Percentiles rank a stretch among this genome's conserved stretches.
Conservation (phyloP, 345 rosid genomes). For the Erysimum cheiranthoides region DNA sequence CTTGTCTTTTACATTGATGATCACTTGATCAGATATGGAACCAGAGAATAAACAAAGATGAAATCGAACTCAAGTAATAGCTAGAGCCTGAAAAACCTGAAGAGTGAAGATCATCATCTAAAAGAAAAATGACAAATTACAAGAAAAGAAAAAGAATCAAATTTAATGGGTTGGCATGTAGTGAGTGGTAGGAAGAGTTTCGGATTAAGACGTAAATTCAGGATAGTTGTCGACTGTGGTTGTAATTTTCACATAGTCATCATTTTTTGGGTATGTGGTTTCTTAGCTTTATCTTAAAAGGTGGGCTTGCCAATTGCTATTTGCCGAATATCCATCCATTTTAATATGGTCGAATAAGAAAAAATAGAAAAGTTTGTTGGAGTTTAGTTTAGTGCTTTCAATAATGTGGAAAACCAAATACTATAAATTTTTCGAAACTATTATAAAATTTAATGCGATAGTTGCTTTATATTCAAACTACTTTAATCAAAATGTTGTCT, state of each 20-base stretch:
- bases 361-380: neutral
- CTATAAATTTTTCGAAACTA: neutral
- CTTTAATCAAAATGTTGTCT: too few species aligned
- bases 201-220: neutral
- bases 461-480: too few species aligned
- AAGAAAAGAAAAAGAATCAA: too few species aligned
- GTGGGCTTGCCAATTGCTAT: neutral
- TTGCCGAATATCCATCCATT: neutral
- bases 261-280: constrained; percentile 1
- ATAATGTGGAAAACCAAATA: neutral
- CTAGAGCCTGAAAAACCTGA: neutral
- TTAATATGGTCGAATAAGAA: neutral
- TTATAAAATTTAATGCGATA: too few species aligned
- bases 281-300: neutral
- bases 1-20: constrained; percentile 19
- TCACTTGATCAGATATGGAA: neutral
- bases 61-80: neutral
- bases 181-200: neutral
- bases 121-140: neutral
- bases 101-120: constrained; percentile 2
- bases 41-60: neutral
- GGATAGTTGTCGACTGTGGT: neutral
- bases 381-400: neutral
- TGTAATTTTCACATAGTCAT: neutral
- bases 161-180: neutral